Evolutionary conservation across 2,329 filamentous ascomycete species (phyloP).

Genomic region (Diaporthe batatas): DNA sequence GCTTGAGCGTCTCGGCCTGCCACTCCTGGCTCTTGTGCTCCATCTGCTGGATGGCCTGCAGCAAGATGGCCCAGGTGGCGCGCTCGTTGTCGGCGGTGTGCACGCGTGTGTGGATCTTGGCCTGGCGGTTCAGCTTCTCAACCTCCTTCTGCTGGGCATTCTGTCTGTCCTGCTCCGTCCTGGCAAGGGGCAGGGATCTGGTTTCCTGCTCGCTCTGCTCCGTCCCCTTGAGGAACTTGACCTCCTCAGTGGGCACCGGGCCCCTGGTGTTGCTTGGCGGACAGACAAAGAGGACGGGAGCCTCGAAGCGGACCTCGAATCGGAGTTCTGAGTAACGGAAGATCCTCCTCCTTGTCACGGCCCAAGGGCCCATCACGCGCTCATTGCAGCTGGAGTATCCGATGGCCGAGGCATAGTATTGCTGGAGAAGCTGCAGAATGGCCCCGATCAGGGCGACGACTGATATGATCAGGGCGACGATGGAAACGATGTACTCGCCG

Average conservation of each 20-base stretch:
- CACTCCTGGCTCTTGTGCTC: constrained; percentile 62
- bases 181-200: constrained; percentile 2
- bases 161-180: constrained; percentile 28
- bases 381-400: constrained; percentile 63
- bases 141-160: constrained; percentile 39
- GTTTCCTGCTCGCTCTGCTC: constrained; percentile 53
- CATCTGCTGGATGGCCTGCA: constrained; percentile 65
- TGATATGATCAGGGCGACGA: constrained; percentile 62
- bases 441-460: constrained; percentile 61
- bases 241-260: constrained; percentile 46
- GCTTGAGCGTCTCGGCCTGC: constrained; percentile 53
- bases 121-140: constrained; percentile 28
- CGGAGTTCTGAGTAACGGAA: constrained; percentile 61
- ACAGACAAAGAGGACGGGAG: constrained; percentile 65
- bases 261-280: constrained; percentile 57
- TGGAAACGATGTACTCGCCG: constrained; percentile 55
- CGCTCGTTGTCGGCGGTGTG: constrained; percentile 69
- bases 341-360: constrained; percentile 54
- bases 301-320: constrained; percentile 63
- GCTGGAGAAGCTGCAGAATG: constrained; percentile 62
- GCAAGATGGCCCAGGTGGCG: constrained; percentile 66
- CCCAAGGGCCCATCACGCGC: constrained; percentile 63
- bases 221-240: constrained; percentile 57
- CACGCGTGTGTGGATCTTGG: constrained; percentile 52
- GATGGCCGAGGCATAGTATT: constrained; percentile 64